Evolutionary conservation across 2,329 filamentous ascomycete species (phyloP), one percentile per base, ranked within the genome.

Genomic region (Dothideomycetes sp.): DNA sequence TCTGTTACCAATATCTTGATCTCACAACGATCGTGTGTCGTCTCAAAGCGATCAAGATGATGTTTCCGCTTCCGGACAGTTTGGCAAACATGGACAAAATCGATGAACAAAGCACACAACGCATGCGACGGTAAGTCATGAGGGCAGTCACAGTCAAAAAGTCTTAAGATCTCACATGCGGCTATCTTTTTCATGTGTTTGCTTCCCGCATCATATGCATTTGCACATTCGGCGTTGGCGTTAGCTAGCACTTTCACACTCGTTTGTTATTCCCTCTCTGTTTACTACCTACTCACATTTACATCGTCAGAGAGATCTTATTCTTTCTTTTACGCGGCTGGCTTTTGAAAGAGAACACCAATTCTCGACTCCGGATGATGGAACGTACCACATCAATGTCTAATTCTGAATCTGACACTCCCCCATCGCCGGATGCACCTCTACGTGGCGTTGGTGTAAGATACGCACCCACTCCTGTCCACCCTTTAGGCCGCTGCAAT

Each of bases 401-500:
- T 12, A 38, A 41, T 17, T 25, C 36, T 19, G 35, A 46, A 20
- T 16, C 31, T n/a, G 23, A 34, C 16, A 36, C 39, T 16, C 18
- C 35, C 2, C 10, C 19, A 5, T 25, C 28, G 27, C 18, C 18
- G 30, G 20, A 25, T 24, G 19, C 45, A 36, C 33, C 37, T 33
- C 29, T 40, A 5, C 37, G 37, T 22, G 37, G 37, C 9, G 33
- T 15, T 8, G 37, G 37, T 15, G 28, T 32, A 22, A 32, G 42
- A 10, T 35, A 34, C 20, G 33, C 41, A 16, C 46, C 46, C 10
- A 48, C 46, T 18, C 24, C 33, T n/a, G 32, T 46, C 9, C 38
- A 44, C 12, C 46, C 46, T 10, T 28, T 27, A 20, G 22, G 31
- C 13, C 32, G 31, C 11, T 19, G 22, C 30, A 44, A 39, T 46